Base-by-base conservation (phyloP, 1,139 yeast species). In the Geotrichum klebahnii region DNA sequence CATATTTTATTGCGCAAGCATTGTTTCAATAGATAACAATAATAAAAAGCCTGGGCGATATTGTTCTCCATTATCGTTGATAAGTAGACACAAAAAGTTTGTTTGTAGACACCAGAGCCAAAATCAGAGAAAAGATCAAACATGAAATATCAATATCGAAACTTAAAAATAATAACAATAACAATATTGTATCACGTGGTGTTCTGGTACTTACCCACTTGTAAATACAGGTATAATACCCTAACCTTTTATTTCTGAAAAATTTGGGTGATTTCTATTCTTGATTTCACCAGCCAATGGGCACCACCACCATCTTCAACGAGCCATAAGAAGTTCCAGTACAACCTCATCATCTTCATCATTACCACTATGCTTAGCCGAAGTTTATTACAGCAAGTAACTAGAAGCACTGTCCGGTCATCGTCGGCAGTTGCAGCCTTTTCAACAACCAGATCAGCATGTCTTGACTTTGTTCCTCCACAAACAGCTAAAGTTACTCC, bases 401-500 rank as follows among this genome's bases (percentile, higher is more conserved):
- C 29, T 26, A 26, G 29, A 26, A 10, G 6, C 10, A 10, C 29
- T 10, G 10, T 8, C 29, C 9, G 29, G 10, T 10, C 29, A 10
- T 8, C 29, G 10, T 26, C 29, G 6, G 29, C 29, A 8, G 29
- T 26, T 10, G 29, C 29, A 6, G 29, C 4, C 31, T 43, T 47
- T 32, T 35, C 51, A 2, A 47, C 47, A 36, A 40, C 47, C 17
- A 28, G 35, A 14, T 32, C 37, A 8, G 29, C 22, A 22, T 33
- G 20, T 5, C 44, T 47, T 9, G 39, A 43, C 32, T 24, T 32
- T 23, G 35, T 42, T 26, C 50, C 44, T 14, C 24, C 35, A 20
- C 46, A 35, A 28, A 34, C 38, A 20, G 42, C 43, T 36, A 16
- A 50, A 35, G 50, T 73, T 5, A 82, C 82, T 4, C 55, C 62